Conservation (phyloP, 371 early-diverging fungal genomes). For the Rhizopus arrhizus region DNA sequence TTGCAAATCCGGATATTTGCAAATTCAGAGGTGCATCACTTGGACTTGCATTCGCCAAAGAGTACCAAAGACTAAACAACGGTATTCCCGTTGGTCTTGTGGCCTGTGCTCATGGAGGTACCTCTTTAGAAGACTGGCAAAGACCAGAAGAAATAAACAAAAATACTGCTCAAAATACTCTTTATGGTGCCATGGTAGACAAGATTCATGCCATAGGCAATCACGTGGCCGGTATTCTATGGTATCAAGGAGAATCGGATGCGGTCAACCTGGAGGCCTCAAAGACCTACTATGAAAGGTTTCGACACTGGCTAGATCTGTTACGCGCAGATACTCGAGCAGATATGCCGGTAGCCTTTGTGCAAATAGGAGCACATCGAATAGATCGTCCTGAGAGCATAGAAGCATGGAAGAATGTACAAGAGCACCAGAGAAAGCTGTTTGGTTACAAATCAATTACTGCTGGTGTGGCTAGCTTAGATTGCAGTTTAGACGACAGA, state of each 20-base stretch:
- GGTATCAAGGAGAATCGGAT: conserved; percentile 55
- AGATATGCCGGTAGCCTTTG: conserved; percentile 30
- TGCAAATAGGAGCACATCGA: conserved; percentile 35
- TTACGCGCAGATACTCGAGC: conserved; percentile 19
- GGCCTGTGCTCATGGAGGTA: conserved; percentile 49
- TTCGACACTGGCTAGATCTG: conserved; percentile 16
- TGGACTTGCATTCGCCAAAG: conserved; percentile 32
- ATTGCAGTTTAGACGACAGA: conserved; percentile 39
- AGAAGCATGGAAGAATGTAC: conserved; percentile 29
- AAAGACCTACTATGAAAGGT: conserved; percentile 15
- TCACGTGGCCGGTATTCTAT: conserved; percentile 37
- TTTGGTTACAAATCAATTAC: background rate
- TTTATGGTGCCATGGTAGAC: conserved; percentile 48
- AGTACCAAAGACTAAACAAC: conserved; percentile 19
- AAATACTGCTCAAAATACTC: conserved; percentile 13
- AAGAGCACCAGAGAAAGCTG: conserved; percentile 28
- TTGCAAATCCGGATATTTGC: conserved; percentile 26
- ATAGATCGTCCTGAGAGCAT: conserved; percentile 7
- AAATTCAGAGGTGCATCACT: conserved; percentile 38
- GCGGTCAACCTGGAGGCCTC: conserved; percentile 6
- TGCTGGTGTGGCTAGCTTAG: conserved; percentile 33
- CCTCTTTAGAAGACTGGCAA: conserved; percentile 35
- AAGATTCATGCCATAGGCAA: conserved; percentile 24
- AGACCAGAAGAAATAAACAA: conserved; percentile 7
- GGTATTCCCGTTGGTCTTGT: conserved; percentile 42